A percentile compares a stretch with the other conserved stretches of the same genome.
phyloP scores from a whole-genome alignment of 2,329 filamentous ascomycete species.

The Aspergillus neotritici region DNA sequence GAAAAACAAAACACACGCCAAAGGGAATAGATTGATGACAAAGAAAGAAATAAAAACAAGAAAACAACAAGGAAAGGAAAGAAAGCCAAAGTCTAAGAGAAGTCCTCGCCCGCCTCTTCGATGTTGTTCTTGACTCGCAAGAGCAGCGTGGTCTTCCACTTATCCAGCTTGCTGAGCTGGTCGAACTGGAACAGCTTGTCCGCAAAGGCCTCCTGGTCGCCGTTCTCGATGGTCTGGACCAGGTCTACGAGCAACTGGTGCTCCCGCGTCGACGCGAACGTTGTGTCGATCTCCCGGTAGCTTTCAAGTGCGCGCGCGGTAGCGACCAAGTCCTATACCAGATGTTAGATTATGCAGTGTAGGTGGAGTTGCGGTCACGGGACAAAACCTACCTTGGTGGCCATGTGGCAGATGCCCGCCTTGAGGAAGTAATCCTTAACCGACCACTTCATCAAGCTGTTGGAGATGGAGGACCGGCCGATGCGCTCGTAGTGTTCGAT shows the following conservation, averaged over 20 bases:
- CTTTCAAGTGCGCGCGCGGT: slow-evolving; percentile 72
- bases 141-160: slow-evolving; percentile 90
- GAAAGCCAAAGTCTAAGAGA: slow-evolving; percentile 47
- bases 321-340: slow-evolving; percentile 63
- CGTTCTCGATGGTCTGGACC: slow-evolving; percentile 65
- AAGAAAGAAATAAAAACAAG: background rate
- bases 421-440: slow-evolving; percentile 97
- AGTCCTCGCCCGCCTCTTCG: slow-evolving; percentile 64
- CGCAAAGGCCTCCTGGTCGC: slow-evolving; percentile 75
- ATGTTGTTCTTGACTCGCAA: slow-evolving; percentile 79
- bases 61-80: slow-evolving; percentile 2
- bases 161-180: slow-evolving; percentile 87
- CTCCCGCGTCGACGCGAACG: slow-evolving; percentile 73
- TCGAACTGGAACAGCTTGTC: slow-evolving; percentile 87
- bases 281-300: slow-evolving; percentile 73
- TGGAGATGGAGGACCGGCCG: slow-evolving; percentile 69
- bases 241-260: slow-evolving; percentile 75
- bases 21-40: background rate
- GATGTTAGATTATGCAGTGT: background rate
- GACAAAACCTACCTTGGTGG: slow-evolving; percentile 43
- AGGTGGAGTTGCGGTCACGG: background rate
- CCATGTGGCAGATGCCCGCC: slow-evolving; percentile 83
- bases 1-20: too few relatives aligned
- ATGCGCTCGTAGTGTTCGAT: slow-evolving; percentile 81
- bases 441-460: slow-evolving; percentile 87